phyloP scores from a whole-genome alignment of 331 rosid species.

The Telfairia occidentalis region DNA sequence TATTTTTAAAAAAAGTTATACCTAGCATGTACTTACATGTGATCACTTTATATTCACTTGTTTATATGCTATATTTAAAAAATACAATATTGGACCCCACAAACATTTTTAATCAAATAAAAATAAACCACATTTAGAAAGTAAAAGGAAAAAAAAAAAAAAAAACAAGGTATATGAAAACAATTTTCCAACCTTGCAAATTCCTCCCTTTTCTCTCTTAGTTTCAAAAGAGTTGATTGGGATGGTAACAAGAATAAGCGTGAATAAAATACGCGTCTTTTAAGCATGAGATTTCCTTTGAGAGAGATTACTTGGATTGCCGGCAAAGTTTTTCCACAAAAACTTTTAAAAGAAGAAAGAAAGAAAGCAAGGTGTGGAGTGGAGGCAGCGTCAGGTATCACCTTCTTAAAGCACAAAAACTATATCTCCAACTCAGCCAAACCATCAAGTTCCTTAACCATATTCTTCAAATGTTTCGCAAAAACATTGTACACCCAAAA shows the following conservation, averaged over 20 bases:
- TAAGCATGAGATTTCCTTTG: no score
- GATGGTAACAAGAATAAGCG: not conserved
- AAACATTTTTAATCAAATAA: not conserved
- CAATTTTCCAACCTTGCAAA: not conserved
- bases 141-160: no score
- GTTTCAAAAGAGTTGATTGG: not conserved
- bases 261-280: not conserved
- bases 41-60: not conserved
- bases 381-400: conserved; percentile 8
- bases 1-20: no score
- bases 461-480: not conserved
- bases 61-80: not conserved
- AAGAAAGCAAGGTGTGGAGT: not conserved
- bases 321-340: conserved; percentile 19
- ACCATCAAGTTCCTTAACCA: conserved; percentile 6
- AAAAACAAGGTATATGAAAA: not conserved
- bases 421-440: not conserved
- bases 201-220: not conserved
- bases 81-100: not conserved
- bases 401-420: not conserved
- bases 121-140: no score
- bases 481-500: conserved; percentile 8
- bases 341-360: conserved; percentile 9
- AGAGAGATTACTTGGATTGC: conserved; percentile 24
- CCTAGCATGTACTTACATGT: no score